These are phyloP conservation scores for Colletotrichum sansevieriae DNA, from an alignment of 2,329 filamentous ascomycete genomes.

Conservation along the genomic window DNA sequence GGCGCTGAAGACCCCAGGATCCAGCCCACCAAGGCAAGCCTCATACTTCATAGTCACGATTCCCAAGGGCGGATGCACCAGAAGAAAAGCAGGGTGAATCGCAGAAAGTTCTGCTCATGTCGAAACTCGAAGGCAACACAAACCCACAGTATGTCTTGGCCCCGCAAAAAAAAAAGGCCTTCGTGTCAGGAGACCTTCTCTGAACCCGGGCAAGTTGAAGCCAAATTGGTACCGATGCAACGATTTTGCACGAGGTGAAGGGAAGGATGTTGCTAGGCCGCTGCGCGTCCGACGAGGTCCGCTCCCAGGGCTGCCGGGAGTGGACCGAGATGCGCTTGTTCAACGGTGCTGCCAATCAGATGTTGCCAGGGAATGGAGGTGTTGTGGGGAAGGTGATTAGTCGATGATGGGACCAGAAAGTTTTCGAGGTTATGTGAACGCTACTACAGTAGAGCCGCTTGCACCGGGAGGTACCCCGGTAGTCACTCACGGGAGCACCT, in stretches of 20 bases:
- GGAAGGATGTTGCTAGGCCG: neutral
- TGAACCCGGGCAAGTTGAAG: slow-evolving; percentile 7
- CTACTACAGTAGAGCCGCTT: slow-evolving; percentile 10
- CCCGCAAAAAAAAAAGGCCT: neutral
- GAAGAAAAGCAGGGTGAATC: slow-evolving; percentile 1
- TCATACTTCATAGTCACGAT: neutral
- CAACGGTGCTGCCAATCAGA: neutral
- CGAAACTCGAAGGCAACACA: neutral
- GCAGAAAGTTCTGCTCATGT: slow-evolving; percentile 10
- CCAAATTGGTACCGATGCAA: slow-evolving; percentile 28
- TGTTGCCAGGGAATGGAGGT: neutral
- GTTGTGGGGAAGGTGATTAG: slow-evolving; percentile 9
- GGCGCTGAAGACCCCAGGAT: neutral
- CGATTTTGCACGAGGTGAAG: neutral
- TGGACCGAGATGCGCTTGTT: slow-evolving; percentile 1
- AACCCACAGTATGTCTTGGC: neutral
- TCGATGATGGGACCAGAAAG: slow-evolving; percentile 26
- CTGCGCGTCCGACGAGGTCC: neutral
- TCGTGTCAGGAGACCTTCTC: slow-evolving; percentile 30
- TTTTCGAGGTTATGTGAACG: slow-evolving; percentile 24
- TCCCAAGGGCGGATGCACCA: slow-evolving; percentile 19
- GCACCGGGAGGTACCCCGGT: slow-evolving; percentile 10
- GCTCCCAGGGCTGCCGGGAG: slow-evolving; percentile 31
- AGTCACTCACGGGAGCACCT: slow-evolving; percentile 12
- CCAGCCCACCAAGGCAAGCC: neutral